These are phyloP conservation scores for Hypholoma sublateritium DNA, from an alignment of 768 basidiomycete species.

Conservation along the genomic window DNA sequence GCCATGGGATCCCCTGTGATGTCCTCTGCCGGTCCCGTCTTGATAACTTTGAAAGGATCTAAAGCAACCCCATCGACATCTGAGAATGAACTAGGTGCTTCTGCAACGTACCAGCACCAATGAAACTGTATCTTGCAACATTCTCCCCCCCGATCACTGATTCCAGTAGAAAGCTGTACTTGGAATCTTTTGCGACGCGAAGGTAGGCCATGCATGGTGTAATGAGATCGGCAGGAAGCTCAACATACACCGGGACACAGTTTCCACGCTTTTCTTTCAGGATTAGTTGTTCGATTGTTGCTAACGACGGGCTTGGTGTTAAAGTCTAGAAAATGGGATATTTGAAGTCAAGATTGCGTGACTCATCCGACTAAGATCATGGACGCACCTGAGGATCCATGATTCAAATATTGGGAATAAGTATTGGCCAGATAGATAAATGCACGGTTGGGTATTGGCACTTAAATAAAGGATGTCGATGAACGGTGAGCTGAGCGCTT, in stretches of 20 bases:
- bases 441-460: neutral
- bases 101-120: conserved; percentile 76
- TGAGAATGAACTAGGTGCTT: neutral
- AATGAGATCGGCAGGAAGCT: conserved; percentile 92
- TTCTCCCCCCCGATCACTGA: conserved; percentile 90
- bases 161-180: conserved; percentile 94
- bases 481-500: conserved; percentile 43
- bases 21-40: conserved; percentile 84
- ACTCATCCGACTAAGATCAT: neutral
- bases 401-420: neutral
- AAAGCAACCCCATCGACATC: conserved; percentile 1
- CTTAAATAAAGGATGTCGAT: neutral
- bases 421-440: neutral
- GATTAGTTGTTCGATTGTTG: conserved; percentile 75
- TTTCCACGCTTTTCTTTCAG: conserved; percentile 84
- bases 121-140: conserved; percentile 92
- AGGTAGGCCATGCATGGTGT: conserved; percentile 98
- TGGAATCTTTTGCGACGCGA: conserved; percentile 86
- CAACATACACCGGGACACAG: conserved; percentile 88
- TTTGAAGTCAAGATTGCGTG: neutral
- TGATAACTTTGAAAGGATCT: conserved; percentile 94
- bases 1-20: conserved; percentile 84
- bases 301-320: conserved; percentile 67
- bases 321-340: conserved; percentile 47
- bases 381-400: conserved; percentile 54